phyloP scores from a whole-genome alignment of 192 early-diverging fungal genomes.

The Geranomyces variabilis region DNA sequence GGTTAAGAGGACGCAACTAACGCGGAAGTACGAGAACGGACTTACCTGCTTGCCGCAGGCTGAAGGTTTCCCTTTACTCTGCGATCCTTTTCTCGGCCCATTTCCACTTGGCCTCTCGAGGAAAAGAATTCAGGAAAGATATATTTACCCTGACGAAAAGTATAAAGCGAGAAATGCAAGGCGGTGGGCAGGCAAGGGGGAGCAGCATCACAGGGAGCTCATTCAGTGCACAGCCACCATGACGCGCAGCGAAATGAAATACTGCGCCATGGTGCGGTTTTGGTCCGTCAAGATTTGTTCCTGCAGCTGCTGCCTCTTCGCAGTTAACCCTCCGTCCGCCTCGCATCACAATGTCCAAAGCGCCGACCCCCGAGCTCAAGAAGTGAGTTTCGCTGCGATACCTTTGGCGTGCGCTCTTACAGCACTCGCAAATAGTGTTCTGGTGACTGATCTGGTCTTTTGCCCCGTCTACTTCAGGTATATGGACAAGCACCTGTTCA shows the following conservation, averaged over 20 bases:
- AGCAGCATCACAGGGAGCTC: too few relatives aligned
- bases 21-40: slow-evolving; percentile 26
- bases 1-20: neutral
- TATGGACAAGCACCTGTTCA: slow-evolving; percentile 92
- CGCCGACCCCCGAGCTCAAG: slow-evolving; percentile 68
- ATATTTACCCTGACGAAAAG: too few relatives aligned
- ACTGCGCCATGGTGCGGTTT: too few relatives aligned
- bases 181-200: too few relatives aligned
- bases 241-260: too few relatives aligned
- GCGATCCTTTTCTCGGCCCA: slow-evolving; percentile 53
- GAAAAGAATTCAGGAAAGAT: too few relatives aligned
- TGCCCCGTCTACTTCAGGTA: slow-evolving; percentile 43
- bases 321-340: too few relatives aligned
- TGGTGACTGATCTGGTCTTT: neutral
- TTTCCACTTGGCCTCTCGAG: neutral
- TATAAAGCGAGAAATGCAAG: too few relatives aligned
- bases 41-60: slow-evolving; percentile 85
- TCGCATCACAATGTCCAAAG: slow-evolving; percentile 56
- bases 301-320: too few relatives aligned
- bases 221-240: too few relatives aligned
- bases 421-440: neutral
- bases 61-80: slow-evolving; percentile 84
- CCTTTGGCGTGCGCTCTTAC: neutral
- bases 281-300: too few relatives aligned
- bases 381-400: slow-evolving; percentile 42